Evolutionary conservation across 1,139 yeast species (phyloP).

Genomic region (Pichia sp.): DNA sequence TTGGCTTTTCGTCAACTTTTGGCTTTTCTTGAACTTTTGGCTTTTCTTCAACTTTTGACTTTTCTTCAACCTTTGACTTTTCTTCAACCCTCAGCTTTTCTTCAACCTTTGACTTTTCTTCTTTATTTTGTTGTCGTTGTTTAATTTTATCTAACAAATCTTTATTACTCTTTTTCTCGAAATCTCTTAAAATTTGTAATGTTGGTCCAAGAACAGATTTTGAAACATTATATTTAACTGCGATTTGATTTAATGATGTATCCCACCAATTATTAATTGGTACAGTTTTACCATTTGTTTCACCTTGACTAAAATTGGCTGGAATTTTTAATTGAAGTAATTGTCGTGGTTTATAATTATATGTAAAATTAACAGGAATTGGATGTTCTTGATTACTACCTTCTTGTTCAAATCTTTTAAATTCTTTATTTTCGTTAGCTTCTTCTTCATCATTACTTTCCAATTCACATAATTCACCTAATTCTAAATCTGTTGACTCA

Average conservation of each 20-base stretch:
- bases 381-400: background rate
- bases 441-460: background rate
- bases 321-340: background rate
- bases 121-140: background rate
- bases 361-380: constrained; percentile 5
- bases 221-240: constrained; percentile 23
- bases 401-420: too few species aligned
- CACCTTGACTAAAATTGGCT: constrained; percentile 3
- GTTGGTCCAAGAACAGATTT: constrained; percentile 13
- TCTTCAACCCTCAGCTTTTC: too few species aligned
- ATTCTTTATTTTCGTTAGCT: too few species aligned
- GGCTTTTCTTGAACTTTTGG: too few species aligned
- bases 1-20: constrained; percentile 12
- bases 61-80: too few species aligned
- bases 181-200: constrained; percentile 6
- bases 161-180: constrained; percentile 3
- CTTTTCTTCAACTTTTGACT: too few species aligned
- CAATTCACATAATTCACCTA: background rate
- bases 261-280: constrained; percentile 19
- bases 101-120: too few species aligned
- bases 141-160: constrained; percentile 2
- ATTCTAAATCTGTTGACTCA: background rate
- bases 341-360: constrained; percentile 6
- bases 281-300: constrained; percentile 1
- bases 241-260: constrained; percentile 23